These are phyloP conservation scores for Colletotrichum liaoningense DNA, from an alignment of 2,329 filamentous ascomycete species.

Conservation along the genomic window DNA sequence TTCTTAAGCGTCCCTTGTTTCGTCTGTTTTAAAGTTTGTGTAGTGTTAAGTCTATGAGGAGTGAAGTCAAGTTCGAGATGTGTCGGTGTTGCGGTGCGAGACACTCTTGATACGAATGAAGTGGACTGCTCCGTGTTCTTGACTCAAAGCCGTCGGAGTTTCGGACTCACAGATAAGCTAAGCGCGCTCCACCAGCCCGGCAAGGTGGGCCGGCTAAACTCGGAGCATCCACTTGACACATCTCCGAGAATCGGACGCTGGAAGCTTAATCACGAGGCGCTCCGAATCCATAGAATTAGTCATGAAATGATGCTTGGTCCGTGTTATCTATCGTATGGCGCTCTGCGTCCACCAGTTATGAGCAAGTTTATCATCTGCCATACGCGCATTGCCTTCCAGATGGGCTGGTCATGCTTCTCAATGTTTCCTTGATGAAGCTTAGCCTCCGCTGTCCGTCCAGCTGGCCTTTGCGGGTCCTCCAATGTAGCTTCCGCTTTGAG, in stretches of 20 bases:
- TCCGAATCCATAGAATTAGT: conserved; percentile 10
- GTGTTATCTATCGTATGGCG: neutral
- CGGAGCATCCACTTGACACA: conserved; percentile 15
- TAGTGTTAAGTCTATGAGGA: neutral
- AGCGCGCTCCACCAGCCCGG: conserved; percentile 8
- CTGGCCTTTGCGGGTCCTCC: neutral
- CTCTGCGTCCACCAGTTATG: neutral
- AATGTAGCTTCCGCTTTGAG: neutral
- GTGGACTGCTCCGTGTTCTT: neutral
- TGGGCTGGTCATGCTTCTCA: neutral
- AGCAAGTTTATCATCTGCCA: neutral
- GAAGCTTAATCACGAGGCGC: neutral
- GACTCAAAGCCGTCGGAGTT: neutral
- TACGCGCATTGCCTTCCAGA: neutral
- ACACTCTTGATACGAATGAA: neutral
- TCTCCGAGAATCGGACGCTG: conserved; percentile 27
- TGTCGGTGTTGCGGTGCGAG: neutral
- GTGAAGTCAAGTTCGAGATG: neutral
- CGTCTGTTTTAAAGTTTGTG: neutral
- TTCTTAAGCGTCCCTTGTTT: neutral
- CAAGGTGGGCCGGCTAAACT: conserved; percentile 21
- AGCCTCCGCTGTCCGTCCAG: neutral
- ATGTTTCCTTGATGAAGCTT: neutral
- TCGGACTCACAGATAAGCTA: conserved; percentile 9
- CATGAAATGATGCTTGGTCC: neutral